A percentile compares a stretch with the other conserved stretches of the same genome.
Evolutionary conservation across 1,139 yeast species (phyloP).

Genomic region (Sugiyamaella novakii): DNA sequence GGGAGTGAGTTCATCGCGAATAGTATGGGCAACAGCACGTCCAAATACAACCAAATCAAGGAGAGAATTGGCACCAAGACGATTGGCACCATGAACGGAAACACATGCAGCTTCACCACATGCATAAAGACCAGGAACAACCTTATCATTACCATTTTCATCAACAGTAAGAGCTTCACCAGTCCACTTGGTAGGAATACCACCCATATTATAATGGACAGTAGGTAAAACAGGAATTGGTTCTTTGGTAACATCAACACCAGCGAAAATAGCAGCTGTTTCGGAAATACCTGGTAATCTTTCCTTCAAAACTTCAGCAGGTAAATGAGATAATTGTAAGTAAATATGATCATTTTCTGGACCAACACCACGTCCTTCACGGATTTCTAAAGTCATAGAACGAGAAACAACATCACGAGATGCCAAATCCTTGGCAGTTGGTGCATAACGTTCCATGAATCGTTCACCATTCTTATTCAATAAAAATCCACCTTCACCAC

Average conservation of each 20-base stretch:
- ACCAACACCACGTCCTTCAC: constrained; percentile 99
- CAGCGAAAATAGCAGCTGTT: constrained; percentile 97
- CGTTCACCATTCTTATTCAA: constrained; percentile 98
- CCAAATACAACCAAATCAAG: constrained; percentile 97
- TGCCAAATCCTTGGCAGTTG: constrained; percentile 97
- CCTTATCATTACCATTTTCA: constrained; percentile 85
- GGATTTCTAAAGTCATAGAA: constrained; percentile 97
- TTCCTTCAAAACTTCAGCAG: constrained; percentile 87
- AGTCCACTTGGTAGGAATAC: constrained; percentile 97
- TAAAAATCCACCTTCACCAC: constrained; percentile 99
- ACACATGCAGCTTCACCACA: constrained; percentile 99
- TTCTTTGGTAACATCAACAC: constrained; percentile 98
- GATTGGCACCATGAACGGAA: constrained; percentile 98
- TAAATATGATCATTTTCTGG: constrained; percentile 92
- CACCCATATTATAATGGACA: constrained; percentile 99
- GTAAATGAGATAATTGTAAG: constrained; percentile 93
- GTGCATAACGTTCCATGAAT: constrained; percentile 99
- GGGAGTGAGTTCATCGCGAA: constrained; percentile 81
- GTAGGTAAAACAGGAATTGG: constrained; percentile 99
- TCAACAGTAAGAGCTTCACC: constrained; percentile 90
- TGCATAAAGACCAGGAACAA: constrained; percentile 92
- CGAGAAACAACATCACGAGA: constrained; percentile 98
- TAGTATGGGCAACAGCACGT: constrained; percentile 95
- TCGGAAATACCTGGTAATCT: constrained; percentile 99
- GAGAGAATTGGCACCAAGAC: constrained; percentile 98